These are phyloP conservation scores for Fusarium gaditjirri DNA, from an alignment of 2,329 filamentous ascomycete species.

Conservation along the genomic window DNA sequence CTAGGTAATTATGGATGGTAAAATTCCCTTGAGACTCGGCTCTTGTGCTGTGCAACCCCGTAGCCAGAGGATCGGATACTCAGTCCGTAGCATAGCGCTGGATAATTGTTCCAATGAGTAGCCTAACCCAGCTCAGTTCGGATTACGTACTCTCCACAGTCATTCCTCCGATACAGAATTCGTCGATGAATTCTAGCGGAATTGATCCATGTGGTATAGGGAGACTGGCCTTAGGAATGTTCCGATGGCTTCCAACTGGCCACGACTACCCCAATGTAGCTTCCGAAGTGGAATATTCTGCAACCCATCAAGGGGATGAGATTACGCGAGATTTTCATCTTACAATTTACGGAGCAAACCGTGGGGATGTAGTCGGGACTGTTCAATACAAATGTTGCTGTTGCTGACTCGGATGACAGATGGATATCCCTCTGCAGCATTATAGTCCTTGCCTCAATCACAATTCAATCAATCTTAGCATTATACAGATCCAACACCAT, in stretches of 20 bases:
- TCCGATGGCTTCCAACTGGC: neutral
- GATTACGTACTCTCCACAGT: neutral
- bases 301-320: neutral
- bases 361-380: neutral
- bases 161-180: neutral
- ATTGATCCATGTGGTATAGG: neutral
- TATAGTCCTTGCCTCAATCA: neutral
- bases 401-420: neutral
- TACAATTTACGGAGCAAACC: neutral
- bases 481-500: neutral
- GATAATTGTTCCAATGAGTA: neutral
- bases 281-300: neutral
- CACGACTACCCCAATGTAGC: neutral
- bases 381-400: neutral
- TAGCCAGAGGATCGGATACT: too few species aligned
- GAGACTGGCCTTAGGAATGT: neutral
- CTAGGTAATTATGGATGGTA: neutral
- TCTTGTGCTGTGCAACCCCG: too few species aligned
- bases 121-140: neutral
- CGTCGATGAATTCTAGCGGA: neutral
- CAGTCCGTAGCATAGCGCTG: neutral
- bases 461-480: neutral
- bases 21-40: neutral
- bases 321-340: accelerated
- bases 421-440: neutral